Evolutionary conservation across 371 early-diverging fungal genomes (phyloP).

Genomic region (Chytridium lagenaria): DNA sequence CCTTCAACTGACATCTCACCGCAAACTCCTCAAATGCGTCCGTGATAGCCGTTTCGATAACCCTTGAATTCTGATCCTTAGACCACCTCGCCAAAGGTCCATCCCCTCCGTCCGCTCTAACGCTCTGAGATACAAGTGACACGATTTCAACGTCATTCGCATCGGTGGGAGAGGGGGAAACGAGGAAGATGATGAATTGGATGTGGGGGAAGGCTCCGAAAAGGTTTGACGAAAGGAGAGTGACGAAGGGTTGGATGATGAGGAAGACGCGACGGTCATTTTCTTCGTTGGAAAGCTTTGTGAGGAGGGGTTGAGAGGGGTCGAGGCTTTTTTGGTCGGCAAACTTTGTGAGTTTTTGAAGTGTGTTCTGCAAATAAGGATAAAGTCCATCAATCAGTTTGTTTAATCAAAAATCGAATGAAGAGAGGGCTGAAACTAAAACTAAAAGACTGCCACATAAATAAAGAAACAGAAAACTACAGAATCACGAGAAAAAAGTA

Average conservation of each 20-base stretch:
- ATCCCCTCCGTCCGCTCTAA: slow-evolving; percentile 23
- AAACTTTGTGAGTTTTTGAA: slow-evolving; percentile 8
- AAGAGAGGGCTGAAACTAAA: neutral
- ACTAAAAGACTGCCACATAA: neutral
- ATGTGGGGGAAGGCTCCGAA: slow-evolving; percentile 26
- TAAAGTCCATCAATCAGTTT: neutral
- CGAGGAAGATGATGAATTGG: slow-evolving; percentile 27
- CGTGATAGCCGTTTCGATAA: slow-evolving; percentile 33
- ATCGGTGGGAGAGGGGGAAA: slow-evolving; percentile 23
- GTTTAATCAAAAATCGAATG: neutral
- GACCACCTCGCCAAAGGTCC: slow-evolving; percentile 29
- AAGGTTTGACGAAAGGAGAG: slow-evolving; percentile 21
- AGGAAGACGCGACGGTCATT: slow-evolving; percentile 30
- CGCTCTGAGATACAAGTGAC: slow-evolving; percentile 33
- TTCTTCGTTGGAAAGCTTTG: neutral
- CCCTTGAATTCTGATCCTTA: slow-evolving; percentile 31
- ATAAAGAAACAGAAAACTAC: too few relatives aligned
- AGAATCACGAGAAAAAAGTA: neutral
- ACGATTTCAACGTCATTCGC: slow-evolving; percentile 23
- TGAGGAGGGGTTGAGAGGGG: neutral
- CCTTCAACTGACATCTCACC: slow-evolving; percentile 18
- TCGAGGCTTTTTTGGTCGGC: neutral
- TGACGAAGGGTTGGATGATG: slow-evolving; percentile 36
- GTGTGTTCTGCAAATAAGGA: neutral
- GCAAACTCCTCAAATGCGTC: slow-evolving; percentile 42